These are phyloP conservation scores for Phascolomyces articulosus DNA, from an alignment of 371 early-diverging fungal genomes.

Conservation along the genomic window DNA sequence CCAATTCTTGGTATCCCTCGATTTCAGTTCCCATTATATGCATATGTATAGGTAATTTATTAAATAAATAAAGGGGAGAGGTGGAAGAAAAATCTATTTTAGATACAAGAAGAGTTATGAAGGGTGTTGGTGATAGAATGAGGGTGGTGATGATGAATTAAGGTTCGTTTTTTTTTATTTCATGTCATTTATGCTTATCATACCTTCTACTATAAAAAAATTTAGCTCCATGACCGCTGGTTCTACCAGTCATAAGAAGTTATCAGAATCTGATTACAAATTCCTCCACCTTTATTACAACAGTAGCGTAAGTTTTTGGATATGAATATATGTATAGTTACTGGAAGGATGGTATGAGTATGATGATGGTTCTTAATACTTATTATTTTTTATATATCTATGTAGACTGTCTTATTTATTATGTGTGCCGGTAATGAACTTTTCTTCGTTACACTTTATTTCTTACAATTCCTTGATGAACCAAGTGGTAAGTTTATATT, in stretches of 20 bases:
- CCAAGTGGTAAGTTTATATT: constrained; percentile 34
- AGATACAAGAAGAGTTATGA: too few relatives aligned
- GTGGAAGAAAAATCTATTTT: too few relatives aligned
- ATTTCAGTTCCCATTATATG: constrained; percentile 96
- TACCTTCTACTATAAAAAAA: neutral
- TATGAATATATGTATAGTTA: too few relatives aligned
- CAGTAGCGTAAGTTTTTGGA: constrained; percentile 61
- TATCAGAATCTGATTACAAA: constrained; percentile 69
- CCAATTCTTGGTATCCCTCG: constrained; percentile 89
- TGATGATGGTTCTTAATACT: too few relatives aligned
- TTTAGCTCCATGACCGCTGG: constrained; percentile 84
- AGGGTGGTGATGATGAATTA: neutral
- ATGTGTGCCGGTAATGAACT: constrained; percentile 93
- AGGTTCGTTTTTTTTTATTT: neutral
- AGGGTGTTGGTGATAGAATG: neutral
- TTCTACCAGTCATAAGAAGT: constrained; percentile 85
- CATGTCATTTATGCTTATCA: neutral
- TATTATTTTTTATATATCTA: neutral
- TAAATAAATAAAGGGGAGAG: neutral
- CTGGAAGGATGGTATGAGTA: too few relatives aligned
- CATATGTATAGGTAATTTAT: constrained; percentile 98
- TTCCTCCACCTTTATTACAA: constrained; percentile 90
- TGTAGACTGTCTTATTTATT: constrained; percentile 79
- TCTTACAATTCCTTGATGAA: constrained; percentile 45
- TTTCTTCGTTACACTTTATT: constrained; percentile 86